These are phyloP conservation scores for Suhomyces maxii DNA, from an alignment of 1,139 yeast genomes.

Conservation along the genomic window DNA sequence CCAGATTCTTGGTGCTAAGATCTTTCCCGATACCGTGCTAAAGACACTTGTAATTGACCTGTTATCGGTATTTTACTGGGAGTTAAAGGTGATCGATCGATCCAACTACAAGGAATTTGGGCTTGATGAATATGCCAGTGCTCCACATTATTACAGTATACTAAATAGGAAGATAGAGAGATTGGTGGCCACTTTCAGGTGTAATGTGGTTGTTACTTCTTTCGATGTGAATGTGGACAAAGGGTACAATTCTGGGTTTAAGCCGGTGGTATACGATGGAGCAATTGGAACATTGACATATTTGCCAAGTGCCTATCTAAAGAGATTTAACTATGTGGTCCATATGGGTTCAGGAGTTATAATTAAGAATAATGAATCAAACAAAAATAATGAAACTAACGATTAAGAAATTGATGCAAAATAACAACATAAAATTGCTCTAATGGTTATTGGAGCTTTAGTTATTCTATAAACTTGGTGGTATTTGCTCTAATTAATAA, in stretches of 20 bases:
- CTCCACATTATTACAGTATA: conserved; percentile 17
- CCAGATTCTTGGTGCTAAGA: conserved; percentile 1
- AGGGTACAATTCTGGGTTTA: conserved; percentile 25
- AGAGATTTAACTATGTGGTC: conserved; percentile 17
- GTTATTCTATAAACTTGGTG: too few relatives aligned
- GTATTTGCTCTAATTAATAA: too few relatives aligned
- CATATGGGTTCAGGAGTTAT: conserved; percentile 11
- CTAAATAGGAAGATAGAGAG: conserved; percentile 16
- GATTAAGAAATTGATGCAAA: too few relatives aligned
- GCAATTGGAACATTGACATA: conserved; percentile 3
- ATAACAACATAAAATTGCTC: too few relatives aligned
- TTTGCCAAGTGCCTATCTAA: conserved; percentile 14
- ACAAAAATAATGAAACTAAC: too few relatives aligned
- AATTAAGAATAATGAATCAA: too few relatives aligned
- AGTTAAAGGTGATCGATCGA: conserved; percentile 20
- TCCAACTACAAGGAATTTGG: conserved; percentile 16
- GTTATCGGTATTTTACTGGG: conserved; percentile 37
- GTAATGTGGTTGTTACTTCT: conserved; percentile 35
- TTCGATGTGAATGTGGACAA: conserved; percentile 34
- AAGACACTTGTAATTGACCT: conserved; percentile 26
- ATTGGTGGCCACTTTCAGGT: conserved; percentile 22
- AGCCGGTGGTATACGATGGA: conserved; percentile 2
- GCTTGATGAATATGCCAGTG: conserved; percentile 9
- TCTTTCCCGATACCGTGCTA: conserved; percentile 10
- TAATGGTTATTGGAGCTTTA: too few relatives aligned